phyloP scores from a whole-genome alignment of 2,329 filamentous ascomycete genomes.

The Chaetoscypha palmicola region DNA sequence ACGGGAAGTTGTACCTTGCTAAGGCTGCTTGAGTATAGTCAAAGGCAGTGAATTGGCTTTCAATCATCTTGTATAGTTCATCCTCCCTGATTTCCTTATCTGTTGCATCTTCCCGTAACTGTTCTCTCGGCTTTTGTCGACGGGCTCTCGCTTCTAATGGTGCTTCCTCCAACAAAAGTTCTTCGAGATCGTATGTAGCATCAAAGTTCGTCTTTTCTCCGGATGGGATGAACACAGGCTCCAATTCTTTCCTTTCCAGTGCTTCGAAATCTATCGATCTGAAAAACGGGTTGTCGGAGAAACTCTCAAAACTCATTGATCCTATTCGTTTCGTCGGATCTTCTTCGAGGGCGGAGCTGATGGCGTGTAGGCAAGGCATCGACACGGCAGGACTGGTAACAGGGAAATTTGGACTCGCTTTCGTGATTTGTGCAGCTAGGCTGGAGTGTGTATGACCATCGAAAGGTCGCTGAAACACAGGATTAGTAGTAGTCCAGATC shows the following conservation, averaged over 20 bases:
- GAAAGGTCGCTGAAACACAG: constrained; percentile 66
- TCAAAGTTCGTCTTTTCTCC: constrained; percentile 99
- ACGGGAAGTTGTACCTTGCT: too few relatives aligned
- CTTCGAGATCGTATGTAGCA: constrained; percentile 94
- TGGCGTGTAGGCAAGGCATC: constrained; percentile 80
- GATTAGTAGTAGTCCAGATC: not conserved
- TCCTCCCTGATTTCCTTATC: constrained; percentile 93
- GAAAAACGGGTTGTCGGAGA: constrained; percentile 87
- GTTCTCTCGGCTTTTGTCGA: constrained; percentile 87
- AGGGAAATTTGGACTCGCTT: constrained; percentile 79
- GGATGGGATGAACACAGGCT: constrained; percentile 86
- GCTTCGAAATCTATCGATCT: constrained; percentile 74
- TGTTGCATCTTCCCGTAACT: constrained; percentile 87
- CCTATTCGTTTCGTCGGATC: constrained; percentile 78
- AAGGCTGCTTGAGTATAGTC: constrained; percentile 85
- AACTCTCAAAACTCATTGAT: constrained; percentile 72
- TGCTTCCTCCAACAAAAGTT: constrained; percentile 87
- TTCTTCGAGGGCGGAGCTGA: constrained; percentile 73
- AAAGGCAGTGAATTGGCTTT: constrained; percentile 88
- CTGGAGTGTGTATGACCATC: constrained; percentile 81
- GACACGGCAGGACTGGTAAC: constrained; percentile 87
- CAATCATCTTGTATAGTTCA: constrained; percentile 88
- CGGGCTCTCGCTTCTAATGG: constrained; percentile 87
- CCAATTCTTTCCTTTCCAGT: constrained; percentile 78
- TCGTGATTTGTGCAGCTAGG: constrained; percentile 72